phyloP scores from a whole-genome alignment of 1,284 basidiomycete genomes.

The Gymnopus androsaceus region DNA sequence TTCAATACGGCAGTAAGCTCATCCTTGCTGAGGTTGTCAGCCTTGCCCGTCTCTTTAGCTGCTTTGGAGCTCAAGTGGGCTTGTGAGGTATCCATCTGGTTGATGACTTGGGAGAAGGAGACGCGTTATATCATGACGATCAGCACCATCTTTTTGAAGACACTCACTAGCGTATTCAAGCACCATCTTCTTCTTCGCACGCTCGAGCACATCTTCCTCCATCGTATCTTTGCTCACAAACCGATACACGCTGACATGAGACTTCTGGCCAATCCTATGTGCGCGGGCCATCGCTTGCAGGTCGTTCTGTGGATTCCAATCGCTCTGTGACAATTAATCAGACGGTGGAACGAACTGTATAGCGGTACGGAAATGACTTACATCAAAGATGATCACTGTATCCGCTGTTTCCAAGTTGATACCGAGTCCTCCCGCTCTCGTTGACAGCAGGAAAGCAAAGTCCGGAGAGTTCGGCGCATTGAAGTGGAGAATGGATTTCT shows the following conservation, averaged over 20 bases:
- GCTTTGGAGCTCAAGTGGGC: conserved; percentile 90
- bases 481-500: conserved; percentile 95
- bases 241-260: conserved; percentile 97
- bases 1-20: conserved; percentile 98
- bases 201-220: conserved; percentile 97
- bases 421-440: conserved; percentile 95
- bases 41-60: conserved; percentile 73
- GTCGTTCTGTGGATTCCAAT: conserved; percentile 98
- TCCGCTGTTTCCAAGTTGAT: conserved; percentile 99
- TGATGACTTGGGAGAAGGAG: conserved; percentile 73
- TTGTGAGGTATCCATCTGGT: conserved; percentile 99
- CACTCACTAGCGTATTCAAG: conserved; percentile 96
- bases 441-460: conserved; percentile 96
- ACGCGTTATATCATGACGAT: conserved; percentile 14
- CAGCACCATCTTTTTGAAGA: not conserved
- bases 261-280: conserved; percentile 96
- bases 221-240: conserved; percentile 99
- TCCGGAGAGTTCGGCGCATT: conserved; percentile 93
- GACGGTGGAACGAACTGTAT: not conserved
- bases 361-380: conserved; percentile 41
- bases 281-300: conserved; percentile 98
- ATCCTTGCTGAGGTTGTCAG: conserved; percentile 94
- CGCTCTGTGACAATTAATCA: conserved; percentile 53
- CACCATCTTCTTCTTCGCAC: conserved; percentile 99
- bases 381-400: conserved; percentile 99